Evolutionary conservation across 352 stramenopile genomes (phyloP).

Genomic region (Phytophthora sojae): DNA sequence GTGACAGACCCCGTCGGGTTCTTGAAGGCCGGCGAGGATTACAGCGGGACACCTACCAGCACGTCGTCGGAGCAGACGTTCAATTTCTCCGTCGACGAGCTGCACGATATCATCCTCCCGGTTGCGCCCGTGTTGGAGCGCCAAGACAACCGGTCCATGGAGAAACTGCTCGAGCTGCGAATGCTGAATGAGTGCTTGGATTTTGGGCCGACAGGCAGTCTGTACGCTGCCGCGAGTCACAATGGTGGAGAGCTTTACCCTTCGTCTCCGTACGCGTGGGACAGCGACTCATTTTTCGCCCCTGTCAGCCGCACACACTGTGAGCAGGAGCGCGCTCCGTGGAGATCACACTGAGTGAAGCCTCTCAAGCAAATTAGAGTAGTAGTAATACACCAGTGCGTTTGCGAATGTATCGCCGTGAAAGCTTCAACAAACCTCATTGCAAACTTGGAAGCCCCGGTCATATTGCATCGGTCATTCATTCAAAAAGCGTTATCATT

Average conservation of each 20-base stretch:
- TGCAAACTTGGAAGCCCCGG: no score
- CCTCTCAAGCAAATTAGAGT: no score
- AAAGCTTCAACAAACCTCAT: no score
- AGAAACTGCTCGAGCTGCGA: constrained; percentile 44
- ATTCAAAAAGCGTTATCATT: no score
- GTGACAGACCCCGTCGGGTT: constrained; percentile 36
- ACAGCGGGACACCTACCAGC: constrained; percentile 32
- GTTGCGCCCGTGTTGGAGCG: constrained; percentile 24
- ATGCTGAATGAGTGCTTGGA: constrained; percentile 49
- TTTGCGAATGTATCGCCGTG: no score
- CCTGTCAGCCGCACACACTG: constrained; percentile 24
- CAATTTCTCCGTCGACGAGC: constrained; percentile 41
- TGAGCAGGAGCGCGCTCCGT: constrained; percentile 31
- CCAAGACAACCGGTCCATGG: constrained; percentile 24
- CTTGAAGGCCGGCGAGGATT: constrained; percentile 21
- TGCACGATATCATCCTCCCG: constrained; percentile 43
- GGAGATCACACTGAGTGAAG: constrained; percentile 29
- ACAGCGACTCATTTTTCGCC: constrained; percentile 41
- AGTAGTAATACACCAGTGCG: no score
- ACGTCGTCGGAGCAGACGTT: constrained; percentile 35
- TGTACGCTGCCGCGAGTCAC: constrained; percentile 23
- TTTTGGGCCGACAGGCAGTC: constrained; percentile 18
- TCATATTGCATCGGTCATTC: no score
- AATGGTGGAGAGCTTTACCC: constrained; percentile 26
- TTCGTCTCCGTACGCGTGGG: constrained; percentile 32